Evolutionary conservation across 2,329 filamentous ascomycete species (phyloP).

Genomic region (Acarospora socialis): DNA sequence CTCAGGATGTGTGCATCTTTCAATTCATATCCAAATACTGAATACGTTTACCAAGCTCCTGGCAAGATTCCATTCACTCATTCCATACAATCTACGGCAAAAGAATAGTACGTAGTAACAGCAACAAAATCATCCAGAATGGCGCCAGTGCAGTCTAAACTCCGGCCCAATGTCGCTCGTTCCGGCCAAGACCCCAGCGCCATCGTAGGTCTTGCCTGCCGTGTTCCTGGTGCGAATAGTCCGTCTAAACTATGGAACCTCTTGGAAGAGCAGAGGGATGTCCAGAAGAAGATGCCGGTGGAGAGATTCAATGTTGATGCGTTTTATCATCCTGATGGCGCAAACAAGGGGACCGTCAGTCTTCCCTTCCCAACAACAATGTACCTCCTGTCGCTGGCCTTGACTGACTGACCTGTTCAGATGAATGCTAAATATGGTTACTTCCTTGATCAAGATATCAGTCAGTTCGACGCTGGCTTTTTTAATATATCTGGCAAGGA

Average conservation of each 20-base stretch:
- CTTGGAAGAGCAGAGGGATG: constrained; percentile 18
- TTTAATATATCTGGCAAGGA: constrained; percentile 12
- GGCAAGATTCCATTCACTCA: too few relatives aligned
- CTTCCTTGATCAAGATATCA: constrained; percentile 10
- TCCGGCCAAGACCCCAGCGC: constrained; percentile 21
- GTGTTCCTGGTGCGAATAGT: constrained; percentile 19
- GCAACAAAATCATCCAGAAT: too few relatives aligned
- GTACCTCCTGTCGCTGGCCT: not conserved
- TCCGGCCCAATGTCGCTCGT: too few relatives aligned
- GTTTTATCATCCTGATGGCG: constrained; percentile 15
- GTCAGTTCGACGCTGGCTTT: constrained; percentile 10
- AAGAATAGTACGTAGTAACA: too few relatives aligned
- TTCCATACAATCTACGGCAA: too few relatives aligned
- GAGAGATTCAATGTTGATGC: constrained; percentile 13
- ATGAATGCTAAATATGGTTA: constrained; percentile 11
- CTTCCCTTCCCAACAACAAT: too few relatives aligned
- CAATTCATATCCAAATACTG: too few relatives aligned
- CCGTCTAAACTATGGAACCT: constrained; percentile 23
- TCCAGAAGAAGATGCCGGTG: constrained; percentile 12
- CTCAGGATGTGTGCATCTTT: too few relatives aligned
- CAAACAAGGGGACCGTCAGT: constrained; percentile 14
- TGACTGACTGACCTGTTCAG: constrained; percentile 2
- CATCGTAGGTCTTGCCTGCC: constrained; percentile 23
- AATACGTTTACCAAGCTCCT: too few relatives aligned
- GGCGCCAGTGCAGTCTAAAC: too few relatives aligned